Evolutionary conservation across 208 protist species (phyloP).

Genomic region (Leishmania mexicana): DNA sequence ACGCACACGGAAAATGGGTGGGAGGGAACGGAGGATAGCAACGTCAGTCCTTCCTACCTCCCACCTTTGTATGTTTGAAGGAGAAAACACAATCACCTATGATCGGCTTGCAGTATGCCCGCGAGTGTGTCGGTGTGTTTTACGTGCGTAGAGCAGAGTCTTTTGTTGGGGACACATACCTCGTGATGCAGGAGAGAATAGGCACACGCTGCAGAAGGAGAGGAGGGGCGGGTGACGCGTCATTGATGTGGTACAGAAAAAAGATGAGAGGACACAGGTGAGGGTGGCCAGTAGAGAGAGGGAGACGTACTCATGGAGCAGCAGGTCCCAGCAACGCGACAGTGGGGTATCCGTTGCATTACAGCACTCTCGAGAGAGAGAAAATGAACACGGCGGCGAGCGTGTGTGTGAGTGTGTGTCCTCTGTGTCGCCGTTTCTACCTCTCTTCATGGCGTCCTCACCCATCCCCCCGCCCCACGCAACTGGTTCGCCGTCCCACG

Average conservation of each 20-base stretch:
- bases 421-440: background rate
- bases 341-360: background rate
- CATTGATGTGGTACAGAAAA: background rate
- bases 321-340: background rate
- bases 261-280: background rate
- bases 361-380: background rate
- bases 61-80: background rate
- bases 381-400: background rate
- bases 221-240: background rate
- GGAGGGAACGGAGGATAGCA: background rate
- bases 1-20: background rate
- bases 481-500: background rate
- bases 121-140: background rate
- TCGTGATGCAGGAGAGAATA: background rate
- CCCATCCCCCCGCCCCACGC: background rate
- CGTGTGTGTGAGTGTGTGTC: background rate
- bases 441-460: background rate
- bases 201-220: background rate
- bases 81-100: background rate
- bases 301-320: background rate
- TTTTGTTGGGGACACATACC: background rate
- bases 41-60: background rate
- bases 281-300: background rate
- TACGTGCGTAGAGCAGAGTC: background rate
- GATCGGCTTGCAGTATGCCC: background rate